Conservation (phyloP, 2,329 filamentous ascomycete species). For the Trichothecium roseum region DNA sequence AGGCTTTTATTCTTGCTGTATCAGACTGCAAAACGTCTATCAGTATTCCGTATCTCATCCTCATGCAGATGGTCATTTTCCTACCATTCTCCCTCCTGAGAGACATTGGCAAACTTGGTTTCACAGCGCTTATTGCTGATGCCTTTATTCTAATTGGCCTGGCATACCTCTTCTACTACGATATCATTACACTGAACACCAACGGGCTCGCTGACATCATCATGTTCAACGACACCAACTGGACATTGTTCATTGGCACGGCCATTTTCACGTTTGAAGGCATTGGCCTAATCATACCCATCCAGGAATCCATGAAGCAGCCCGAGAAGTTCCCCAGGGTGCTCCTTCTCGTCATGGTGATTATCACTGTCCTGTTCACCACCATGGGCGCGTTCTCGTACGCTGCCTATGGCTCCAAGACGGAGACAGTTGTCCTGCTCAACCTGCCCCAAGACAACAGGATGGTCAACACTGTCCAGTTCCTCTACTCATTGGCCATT, state of each 20-base stretch:
- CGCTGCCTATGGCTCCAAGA: conserved; percentile 88
- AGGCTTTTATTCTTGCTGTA: conserved; percentile 88
- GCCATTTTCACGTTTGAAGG: conserved; percentile 99
- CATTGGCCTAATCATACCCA: conserved; percentile 93
- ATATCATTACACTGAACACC: conserved; percentile 69
- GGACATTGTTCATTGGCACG: conserved; percentile 97
- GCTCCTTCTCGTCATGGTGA: conserved; percentile 82
- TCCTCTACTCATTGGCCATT: conserved; percentile 97
- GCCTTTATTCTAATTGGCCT: conserved; percentile 88
- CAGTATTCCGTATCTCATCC: conserved; percentile 78
- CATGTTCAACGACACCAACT: conserved; percentile 81
- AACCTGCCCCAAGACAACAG: conserved; percentile 95
- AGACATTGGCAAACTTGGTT: conserved; percentile 94
- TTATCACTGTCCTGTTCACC: conserved; percentile 85
- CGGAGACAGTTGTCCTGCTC: conserved; percentile 90
- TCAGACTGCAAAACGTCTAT: conserved; percentile 78
- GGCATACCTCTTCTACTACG: conserved; percentile 92
- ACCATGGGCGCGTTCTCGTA: conserved; percentile 91
- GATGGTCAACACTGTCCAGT: conserved; percentile 90
- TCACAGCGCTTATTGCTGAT: conserved; percentile 88
- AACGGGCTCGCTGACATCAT: conserved; percentile 77
- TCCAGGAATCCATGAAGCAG: conserved; percentile 92
- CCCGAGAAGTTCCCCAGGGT: conserved; percentile 86
- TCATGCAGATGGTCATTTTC: conserved; percentile 94
- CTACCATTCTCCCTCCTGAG: conserved; percentile 85